Evolutionary conservation across 331 rosid species (phyloP), one percentile per base, ranked within the genome.

Genomic region (Telfairia occidentalis): DNA sequence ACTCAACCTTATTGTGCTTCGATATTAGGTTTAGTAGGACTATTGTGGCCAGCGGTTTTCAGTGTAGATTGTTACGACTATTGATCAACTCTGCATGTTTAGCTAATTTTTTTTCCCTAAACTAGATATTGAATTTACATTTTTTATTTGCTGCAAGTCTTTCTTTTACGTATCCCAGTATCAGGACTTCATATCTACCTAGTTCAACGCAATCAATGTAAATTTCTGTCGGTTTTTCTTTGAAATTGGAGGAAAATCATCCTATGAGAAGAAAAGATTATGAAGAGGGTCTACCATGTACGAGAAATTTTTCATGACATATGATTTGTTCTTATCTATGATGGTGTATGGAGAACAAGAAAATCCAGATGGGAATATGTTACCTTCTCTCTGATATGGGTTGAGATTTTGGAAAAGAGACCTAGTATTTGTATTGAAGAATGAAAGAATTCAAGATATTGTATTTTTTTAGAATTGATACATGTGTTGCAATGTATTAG

Each of bases 131-230:
- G 16, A 11, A 34, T 46, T 63, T 78, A 6, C 72, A 19, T 11
- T 78, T 75, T 74, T 57, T 74, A 73, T 66, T 13, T 55, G 49
- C 73, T 76, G 48, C 15, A 35, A 67, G n/a, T 61, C 75, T 55
- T 76, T 82, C 38, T 71, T 4, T 81, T 38, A 43, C 13, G 40
- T 43, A 45, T 43, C 35, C 37, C 8, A 45, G 55, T 0, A 16
- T 26, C 24, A 26, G 40, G 57, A 45, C 40, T 69, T 69, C 26
- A 26, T 69, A 26, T 45, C 23, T 23, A 0, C 74, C 69, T 45
- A 69, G 74, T 45, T 12, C 45, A 16, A 24, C 7, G 74, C 3
- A 21, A 23, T 69, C 40, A 45, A 45, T 43, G 6, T 45, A 69
- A 15, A 69, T 43, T 26, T 43, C 23, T 43, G 38, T 43, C 1